Evolutionary conservation across 352 stramenopile genomes (phyloP).

Genomic region (Paralagenidium karlingii): DNA sequence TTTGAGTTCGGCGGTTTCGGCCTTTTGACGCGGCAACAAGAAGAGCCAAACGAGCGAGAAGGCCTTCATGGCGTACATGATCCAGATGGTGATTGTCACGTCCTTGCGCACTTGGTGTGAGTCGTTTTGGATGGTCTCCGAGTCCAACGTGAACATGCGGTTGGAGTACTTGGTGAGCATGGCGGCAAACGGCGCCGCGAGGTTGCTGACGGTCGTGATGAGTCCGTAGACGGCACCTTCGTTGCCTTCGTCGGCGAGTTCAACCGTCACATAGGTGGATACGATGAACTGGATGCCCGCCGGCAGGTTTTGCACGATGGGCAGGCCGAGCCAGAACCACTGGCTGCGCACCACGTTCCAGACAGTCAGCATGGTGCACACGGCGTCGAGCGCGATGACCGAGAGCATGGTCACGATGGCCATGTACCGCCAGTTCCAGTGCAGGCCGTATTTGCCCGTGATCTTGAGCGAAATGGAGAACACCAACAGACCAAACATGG

Average conservation of each 20-base stretch:
- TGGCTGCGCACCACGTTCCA: conserved; percentile 35
- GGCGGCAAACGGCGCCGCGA: conserved; percentile 45
- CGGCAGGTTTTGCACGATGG: conserved; percentile 25
- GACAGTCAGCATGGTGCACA: conserved; percentile 31
- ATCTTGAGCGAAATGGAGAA: conserved; percentile 6
- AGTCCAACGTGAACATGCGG: conserved; percentile 37
- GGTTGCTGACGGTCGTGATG: conserved; percentile 65
- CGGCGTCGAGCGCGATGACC: conserved; percentile 23
- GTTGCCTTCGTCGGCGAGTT: conserved; percentile 31
- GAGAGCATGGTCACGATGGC: conserved; percentile 9
- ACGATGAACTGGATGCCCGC: conserved; percentile 30
- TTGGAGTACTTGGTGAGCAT: conserved; percentile 45
- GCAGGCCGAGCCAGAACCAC: conserved; percentile 43
- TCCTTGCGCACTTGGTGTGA: conserved; percentile 35
- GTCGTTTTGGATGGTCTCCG: conserved; percentile 38
- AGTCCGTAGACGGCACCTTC: conserved; percentile 70
- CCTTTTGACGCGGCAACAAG: conserved; percentile 41
- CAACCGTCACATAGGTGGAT: conserved; percentile 32
- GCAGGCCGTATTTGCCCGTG: conserved; percentile 13
- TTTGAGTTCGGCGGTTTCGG: conserved; percentile 10
- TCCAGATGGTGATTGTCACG: conserved; percentile 31
- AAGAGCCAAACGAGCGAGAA: conserved; percentile 30
- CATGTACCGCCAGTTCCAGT: conserved; percentile 20
- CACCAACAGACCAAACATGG: conserved; percentile 8
- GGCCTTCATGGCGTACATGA: conserved; percentile 38